Evolutionary conservation across 1,284 basidiomycete species (phyloP), one percentile per base, ranked within the genome.

Genomic region (Athelia sp.): DNA sequence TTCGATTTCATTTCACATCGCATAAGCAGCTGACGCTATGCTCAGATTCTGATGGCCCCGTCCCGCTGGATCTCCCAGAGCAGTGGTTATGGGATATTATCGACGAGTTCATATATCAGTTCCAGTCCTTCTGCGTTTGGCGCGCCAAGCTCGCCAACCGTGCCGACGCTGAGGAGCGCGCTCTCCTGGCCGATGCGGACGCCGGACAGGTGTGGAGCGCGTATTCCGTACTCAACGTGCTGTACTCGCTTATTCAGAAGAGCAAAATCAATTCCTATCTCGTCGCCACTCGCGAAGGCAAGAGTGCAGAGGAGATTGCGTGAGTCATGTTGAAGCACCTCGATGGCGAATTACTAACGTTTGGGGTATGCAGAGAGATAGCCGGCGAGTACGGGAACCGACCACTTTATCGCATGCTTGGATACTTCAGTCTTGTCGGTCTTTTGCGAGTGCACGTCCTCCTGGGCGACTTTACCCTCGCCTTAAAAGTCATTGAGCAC

Each of bases 41-140:
- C 4, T 40, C 56, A 90, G 91, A 97, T 69, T 95, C 92, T 19
- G 93, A 98, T 54, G 92, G 91, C 0, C 96, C 96, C 1, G 94
- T 98, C 0, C 70, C 85, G 15, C 84, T 98, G 48, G 87, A 96
- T 58, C 82, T 98, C 14, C 96, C 96, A 0, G 91, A 95, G 54
- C 94, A 98, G 68, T 99, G 96, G 96, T 73, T 99, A 4, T 98
- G 95, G 92, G 96, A 99, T 67, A 98, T 99, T 70, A 89, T 98
- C 61, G 96, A 98, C 72, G 96, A 98, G 65, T 99, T 99, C 69
- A 97, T 98, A 60, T 99, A 98, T 73, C 96, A 98, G 67, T 99
- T 96, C 78, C 93, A 97, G 67, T 90, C 90, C 19, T 98, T 98
- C 72, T 88, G 93, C 58, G 84, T 90, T 49, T 98, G 92, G 87